phyloP scores from a whole-genome alignment of 306 rosid genomes.

The Casuarina equisetifolia region DNA sequence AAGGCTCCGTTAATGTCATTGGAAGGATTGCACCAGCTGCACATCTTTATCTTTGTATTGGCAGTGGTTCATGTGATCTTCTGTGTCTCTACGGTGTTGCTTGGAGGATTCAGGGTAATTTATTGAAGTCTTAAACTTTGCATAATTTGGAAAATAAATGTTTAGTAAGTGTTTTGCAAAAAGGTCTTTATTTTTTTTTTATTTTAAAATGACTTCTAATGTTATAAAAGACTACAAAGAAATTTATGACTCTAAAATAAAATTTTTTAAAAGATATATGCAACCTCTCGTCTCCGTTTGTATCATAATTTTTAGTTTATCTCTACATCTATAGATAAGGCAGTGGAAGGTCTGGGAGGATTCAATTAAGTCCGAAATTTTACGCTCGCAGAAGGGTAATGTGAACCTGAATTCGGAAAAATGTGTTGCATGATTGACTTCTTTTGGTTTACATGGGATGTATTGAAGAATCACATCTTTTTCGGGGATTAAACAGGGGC shows the following conservation, averaged over 20 bases:
- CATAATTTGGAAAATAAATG: no score
- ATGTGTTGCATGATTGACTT: slow-evolving; percentile 16
- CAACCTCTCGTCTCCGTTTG: neutral
- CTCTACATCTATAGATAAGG: slow-evolving; percentile 44
- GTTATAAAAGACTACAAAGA: no score
- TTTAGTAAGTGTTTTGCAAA: no score
- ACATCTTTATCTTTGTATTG: slow-evolving; percentile 85
- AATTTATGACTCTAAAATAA: no score
- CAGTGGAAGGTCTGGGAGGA: slow-evolving; percentile 82
- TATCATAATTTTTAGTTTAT: slow-evolving; percentile 23
- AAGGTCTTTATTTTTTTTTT: no score
- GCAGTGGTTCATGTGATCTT: slow-evolving; percentile 79
- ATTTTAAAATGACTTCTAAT: no score
- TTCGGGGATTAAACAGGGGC: neutral
- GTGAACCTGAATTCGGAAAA: slow-evolving; percentile 25
- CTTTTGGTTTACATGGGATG: slow-evolving; percentile 12
- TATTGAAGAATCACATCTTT: neutral
- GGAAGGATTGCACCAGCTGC: slow-evolving; percentile 87
- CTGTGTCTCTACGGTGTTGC: slow-evolving; percentile 76
- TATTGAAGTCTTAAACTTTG: neutral
- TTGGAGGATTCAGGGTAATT: slow-evolving; percentile 72
- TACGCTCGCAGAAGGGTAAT: slow-evolving; percentile 22
- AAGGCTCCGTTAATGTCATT: slow-evolving; percentile 69
- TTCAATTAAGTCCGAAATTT: slow-evolving; percentile 6
- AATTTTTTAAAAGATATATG: no score